Evolutionary conservation across 2,329 filamentous ascomycete species (phyloP), one percentile per base, ranked within the genome.

Genomic region (Penicillium capsulatum): DNA sequence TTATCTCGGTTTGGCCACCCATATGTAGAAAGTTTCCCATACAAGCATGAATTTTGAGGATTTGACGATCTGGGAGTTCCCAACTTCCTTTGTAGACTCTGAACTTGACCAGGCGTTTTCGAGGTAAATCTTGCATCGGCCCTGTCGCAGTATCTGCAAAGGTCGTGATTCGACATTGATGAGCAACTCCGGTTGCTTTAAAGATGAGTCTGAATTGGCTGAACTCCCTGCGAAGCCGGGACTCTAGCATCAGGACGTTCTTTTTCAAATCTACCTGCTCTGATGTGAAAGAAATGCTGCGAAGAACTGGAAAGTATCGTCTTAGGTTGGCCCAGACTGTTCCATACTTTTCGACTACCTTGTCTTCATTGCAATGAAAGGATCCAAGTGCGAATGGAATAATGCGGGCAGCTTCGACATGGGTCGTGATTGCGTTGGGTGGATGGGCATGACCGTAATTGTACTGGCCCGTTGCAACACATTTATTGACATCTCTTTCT

Each of bases 1-100:
- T 48, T 17, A 31, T 38, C 30, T 55, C 45, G 13, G 39, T 48
- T 17, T 44, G 36, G 38, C 46, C 49, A 31, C 36, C 50, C 22
- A 42, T 39, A 39, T 51, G 34, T 22, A 52, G 27, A 30, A 54
- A 52, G 22, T 51, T 49, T 28, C 34, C 53, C 31, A 55, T 50
- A 16, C 35, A 40, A 39, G 44, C 45, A 33, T 55, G 53, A n/a
- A 54, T 36, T 22, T 33, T 24, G 17, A 55, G 42, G 27, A 55
- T 40, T 9, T 17, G 13, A 14, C 45, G 44, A 36, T 43, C 32
- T 29, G 53, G 49, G 22, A 53, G 40, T 20, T 38, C 42, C 31
- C 37, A 50, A 29, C 28, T 28, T 34, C 33, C 38, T 32, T 48
- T 41, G 34, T 47, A 45, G 29, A 35, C 36, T 36, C 16, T 47